Conservation (phyloP, 2,329 filamentous ascomycete genomes). For the Aureobasidium sp. region DNA sequence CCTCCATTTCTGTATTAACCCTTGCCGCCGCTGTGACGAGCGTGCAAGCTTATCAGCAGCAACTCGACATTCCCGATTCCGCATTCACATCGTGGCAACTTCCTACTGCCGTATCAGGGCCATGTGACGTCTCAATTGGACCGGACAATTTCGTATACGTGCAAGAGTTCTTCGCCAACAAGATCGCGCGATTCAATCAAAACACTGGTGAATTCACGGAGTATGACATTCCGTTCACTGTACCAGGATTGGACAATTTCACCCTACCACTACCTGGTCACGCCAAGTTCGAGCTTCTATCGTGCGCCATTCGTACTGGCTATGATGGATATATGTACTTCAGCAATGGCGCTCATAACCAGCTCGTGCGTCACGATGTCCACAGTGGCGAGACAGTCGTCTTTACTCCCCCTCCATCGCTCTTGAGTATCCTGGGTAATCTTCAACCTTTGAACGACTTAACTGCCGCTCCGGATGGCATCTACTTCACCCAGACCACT, state of each 20-base stretch:
- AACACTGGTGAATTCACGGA: not conserved
- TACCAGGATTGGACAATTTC: not conserved
- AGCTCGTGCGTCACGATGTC: slow-evolving; percentile 22
- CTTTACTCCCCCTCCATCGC: slow-evolving; percentile 19
- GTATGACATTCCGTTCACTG: not conserved
- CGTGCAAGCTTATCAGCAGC: not conserved
- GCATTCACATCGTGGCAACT: slow-evolving; percentile 5
- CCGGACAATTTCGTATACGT: slow-evolving; percentile 3
- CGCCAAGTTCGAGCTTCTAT: not conserved
- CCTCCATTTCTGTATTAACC: not conserved
- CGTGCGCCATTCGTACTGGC: not conserved
- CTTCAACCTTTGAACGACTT: slow-evolving; percentile 23
- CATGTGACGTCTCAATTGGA: not conserved
- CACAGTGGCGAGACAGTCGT: slow-evolving; percentile 16
- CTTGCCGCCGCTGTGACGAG: not conserved
- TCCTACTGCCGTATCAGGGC: slow-evolving; percentile 1
- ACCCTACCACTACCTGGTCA: not conserved
- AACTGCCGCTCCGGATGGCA: slow-evolving; percentile 19
- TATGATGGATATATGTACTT: slow-evolving; percentile 23
- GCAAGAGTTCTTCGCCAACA: slow-evolving; percentile 7
- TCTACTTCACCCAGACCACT: slow-evolving; percentile 22
- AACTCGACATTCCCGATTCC: not conserved
- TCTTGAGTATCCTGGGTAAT: slow-evolving; percentile 20
- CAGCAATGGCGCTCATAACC: slow-evolving; percentile 22
- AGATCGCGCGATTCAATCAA: slow-evolving; percentile 4